phyloP scores from a whole-genome alignment of 2,329 filamentous ascomycete species.

The Sclerotinia trifoliorum region DNA sequence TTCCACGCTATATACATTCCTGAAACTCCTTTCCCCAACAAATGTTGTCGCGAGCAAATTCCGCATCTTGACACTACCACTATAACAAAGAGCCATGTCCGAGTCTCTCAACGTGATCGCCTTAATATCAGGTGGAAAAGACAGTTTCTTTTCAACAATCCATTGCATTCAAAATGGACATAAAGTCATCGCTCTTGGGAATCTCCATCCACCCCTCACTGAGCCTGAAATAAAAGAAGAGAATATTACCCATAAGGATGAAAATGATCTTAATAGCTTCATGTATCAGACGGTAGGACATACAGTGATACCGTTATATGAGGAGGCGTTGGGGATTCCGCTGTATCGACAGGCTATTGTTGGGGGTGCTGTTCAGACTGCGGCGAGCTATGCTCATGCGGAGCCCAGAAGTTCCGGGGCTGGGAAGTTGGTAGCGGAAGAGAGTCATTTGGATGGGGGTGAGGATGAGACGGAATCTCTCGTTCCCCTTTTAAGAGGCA shows the following conservation, averaged over 20 bases:
- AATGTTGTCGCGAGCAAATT: conserved; percentile 10
- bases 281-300: conserved; percentile 99
- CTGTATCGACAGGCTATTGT: conserved; percentile 77
- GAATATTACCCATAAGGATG: conserved; percentile 39
- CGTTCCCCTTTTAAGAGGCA: conserved; percentile 66
- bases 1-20: too few relatives aligned
- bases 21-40: not conserved
- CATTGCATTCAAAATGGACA: conserved; percentile 89
- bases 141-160: conserved; percentile 89
- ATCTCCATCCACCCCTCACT: conserved; percentile 65
- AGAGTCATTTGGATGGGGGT: conserved; percentile 48
- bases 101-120: conserved; percentile 75
- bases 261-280: conserved; percentile 85
- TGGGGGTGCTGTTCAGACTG: conserved; percentile 68
- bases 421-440: not conserved
- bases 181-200: conserved; percentile 81
- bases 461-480: conserved; percentile 88
- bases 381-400: conserved; percentile 61
- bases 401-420: conserved; percentile 28
- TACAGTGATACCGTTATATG: conserved; percentile 80
- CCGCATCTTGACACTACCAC: not conserved
- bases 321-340: conserved; percentile 73
- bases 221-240: not conserved
- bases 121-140: conserved; percentile 93
- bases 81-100: conserved; percentile 41